Conservation (phyloP, 2,329 filamentous ascomycete species). For the Nemania serpens region DNA sequence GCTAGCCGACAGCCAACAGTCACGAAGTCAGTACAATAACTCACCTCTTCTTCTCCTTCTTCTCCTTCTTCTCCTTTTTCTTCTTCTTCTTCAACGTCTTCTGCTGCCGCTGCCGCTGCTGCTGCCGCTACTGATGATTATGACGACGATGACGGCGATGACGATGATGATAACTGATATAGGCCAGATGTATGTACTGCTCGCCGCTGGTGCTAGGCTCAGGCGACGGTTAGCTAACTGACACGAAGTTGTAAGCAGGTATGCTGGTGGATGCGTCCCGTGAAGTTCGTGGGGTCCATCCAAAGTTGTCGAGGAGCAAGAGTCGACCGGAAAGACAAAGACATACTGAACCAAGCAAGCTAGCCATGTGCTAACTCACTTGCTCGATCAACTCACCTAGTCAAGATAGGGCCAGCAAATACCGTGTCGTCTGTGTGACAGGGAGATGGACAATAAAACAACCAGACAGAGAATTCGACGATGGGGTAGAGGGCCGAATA, state of each 20-base stretch:
- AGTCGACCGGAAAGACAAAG: conserved; percentile 6
- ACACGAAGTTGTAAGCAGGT: not conserved
- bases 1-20: conserved; percentile 9
- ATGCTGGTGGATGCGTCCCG: conserved; percentile 3
- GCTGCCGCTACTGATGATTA: not conserved
- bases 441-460: conserved; percentile 8
- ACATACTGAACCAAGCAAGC: not conserved
- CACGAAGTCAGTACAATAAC: conserved; percentile 16
- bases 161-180: conserved; percentile 6
- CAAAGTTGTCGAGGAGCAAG: not conserved
- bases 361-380: not conserved
- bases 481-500: conserved; percentile 10
- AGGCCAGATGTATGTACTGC: not conserved
- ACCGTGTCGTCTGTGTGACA: conserved; percentile 9
- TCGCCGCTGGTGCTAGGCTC: conserved; percentile 15
- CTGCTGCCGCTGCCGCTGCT: too few species aligned
- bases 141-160: not conserved
- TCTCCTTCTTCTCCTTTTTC: too few species aligned
- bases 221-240: conserved; percentile 21
- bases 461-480: conserved; percentile 6
- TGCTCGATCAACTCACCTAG: conserved; percentile 13
- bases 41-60: conserved; percentile 19
- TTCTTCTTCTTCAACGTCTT: too few species aligned
- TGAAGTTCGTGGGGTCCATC: not conserved
- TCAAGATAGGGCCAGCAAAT: conserved; percentile 9